Evolutionary conservation across 179 eudicot species (phyloP).

Genomic region (Beta corolliflora): DNA sequence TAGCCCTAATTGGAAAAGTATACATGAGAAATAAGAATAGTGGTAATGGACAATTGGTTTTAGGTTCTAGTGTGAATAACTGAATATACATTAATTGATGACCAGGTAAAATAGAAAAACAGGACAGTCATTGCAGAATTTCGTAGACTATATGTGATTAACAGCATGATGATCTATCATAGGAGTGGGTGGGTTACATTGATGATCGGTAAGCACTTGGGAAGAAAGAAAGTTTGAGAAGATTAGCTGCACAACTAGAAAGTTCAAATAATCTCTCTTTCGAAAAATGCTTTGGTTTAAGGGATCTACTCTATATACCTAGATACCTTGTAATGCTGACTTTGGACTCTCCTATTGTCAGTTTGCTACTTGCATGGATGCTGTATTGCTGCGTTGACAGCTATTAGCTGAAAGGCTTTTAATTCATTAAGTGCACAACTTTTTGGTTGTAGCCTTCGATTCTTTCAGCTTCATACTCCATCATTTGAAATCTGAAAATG

Average conservation of each 20-base stretch:
- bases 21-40: background rate
- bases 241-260: background rate
- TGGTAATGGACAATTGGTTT: background rate
- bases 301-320: background rate
- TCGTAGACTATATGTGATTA: too few relatives aligned
- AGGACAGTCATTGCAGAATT: background rate
- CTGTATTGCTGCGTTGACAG: background rate
- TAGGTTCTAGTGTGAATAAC: background rate
- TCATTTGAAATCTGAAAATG: too few relatives aligned
- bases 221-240: background rate
- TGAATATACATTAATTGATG: background rate
- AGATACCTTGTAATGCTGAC: background rate
- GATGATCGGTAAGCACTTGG: background rate
- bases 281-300: background rate
- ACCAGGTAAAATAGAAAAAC: background rate
- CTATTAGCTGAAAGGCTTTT: background rate
- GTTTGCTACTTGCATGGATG: background rate
- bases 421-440: background rate
- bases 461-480: background rate
- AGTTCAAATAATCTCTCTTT: background rate
- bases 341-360: too few relatives aligned
- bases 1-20: background rate
- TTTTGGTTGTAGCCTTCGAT: too few relatives aligned
- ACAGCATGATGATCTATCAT: background rate
- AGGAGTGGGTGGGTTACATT: background rate